Base-by-base conservation (phyloP, 352 stramenopile genomes). In the Phytopythium oedochilum region DNA sequence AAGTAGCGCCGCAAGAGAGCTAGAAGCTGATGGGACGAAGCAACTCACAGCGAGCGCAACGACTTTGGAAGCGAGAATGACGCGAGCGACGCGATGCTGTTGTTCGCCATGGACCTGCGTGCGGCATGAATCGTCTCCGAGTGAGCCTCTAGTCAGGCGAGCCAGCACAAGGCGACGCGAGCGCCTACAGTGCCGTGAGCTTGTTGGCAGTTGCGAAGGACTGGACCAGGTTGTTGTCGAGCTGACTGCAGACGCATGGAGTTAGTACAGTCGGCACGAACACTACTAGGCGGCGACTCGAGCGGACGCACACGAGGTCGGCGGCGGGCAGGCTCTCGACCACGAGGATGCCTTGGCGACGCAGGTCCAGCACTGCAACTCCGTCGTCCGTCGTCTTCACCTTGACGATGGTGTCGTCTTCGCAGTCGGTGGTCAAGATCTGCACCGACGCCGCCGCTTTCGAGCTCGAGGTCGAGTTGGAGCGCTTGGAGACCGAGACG, bases 151-250 rank as follows among this genome's bases (percentile, higher is more conserved):
- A 20, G 11, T 32, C 18, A 23, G 20, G 7, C 26, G 3, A 5
- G 28, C 28, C 23, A 23, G 25, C 7, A 61, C 17, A 18, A 22
- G 15, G 14, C 3, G 14, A 31, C 25, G 2, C 4, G 11, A 18
- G 5, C 22, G 46, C 65, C 11, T 60, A 74, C 66, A 74, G 47
- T 22, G 56, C 26, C 10, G 56, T 55, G 23, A 74, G 61, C 22
- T 48, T 66, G 20, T 46, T 66, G 20, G 9, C 44, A 5, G 53
- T 45, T 17, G 55, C 46, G 23, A 71, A 74, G 0, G 48, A 38
- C 14, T 56, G 59, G 23, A 74, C 38, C 15, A 65, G 32, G 42
- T 74, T 74, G 28, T 64, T 69, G 23, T 69, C 53, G 23, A 74
- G 59, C 9, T 51, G 55, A 44, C 66, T 74, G 34, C 40, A 9